Base-by-base conservation (phyloP, 805 yeast species). In the Saccharomycopsis oosterbeekiorum region DNA sequence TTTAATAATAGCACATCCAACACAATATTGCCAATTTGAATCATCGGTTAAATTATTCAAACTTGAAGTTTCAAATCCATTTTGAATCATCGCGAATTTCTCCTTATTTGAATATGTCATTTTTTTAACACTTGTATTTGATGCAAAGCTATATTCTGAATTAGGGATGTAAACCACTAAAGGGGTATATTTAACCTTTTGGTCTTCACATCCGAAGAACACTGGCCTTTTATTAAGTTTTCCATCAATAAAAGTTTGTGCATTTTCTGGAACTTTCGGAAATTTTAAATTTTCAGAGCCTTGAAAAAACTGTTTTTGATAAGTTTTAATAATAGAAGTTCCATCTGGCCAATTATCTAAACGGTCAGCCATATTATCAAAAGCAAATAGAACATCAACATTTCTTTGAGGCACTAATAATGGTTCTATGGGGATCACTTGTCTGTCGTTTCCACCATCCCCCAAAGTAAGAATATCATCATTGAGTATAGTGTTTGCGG, bases 1-100 rank as follows among this genome's bases (percentile, higher is more conserved):
- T 75, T 88, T 86, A 61, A 89, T 78, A 55, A 89, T 80, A 9
- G 96, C 96, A 76, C 96, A 89, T 1, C 88, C 89, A 58, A 89
- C 78, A 76, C 96, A 89, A 8, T 84, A 80, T 50, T 81, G 75
- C 84, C 88, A 89, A 50, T 87, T 83, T 2, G 74, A 69, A 66
- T 88, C 94, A 29, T 84, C 69, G 11, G 96, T 86, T 51, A 83
- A 73, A 70, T 89, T 89, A 62, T 78, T 77, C 69, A 86, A 80
- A 0, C 92, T 77, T 15, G 85, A 80, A 15, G 81, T 78, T 67
- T 87, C 89, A 69, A 82, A 87, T 12, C 96, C 96, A 70, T 89
- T 90, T 67, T 77, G 72, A 61, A 89, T 80, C 77, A 89, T 80
- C 0, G 79, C 76, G 50, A 75, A 70, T 65, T 83, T 81, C 67